Evolutionary conservation across 1,139 yeast species (phyloP), one percentile per base, ranked within the genome.

Genomic region (Yamadazyma diddensiae): DNA sequence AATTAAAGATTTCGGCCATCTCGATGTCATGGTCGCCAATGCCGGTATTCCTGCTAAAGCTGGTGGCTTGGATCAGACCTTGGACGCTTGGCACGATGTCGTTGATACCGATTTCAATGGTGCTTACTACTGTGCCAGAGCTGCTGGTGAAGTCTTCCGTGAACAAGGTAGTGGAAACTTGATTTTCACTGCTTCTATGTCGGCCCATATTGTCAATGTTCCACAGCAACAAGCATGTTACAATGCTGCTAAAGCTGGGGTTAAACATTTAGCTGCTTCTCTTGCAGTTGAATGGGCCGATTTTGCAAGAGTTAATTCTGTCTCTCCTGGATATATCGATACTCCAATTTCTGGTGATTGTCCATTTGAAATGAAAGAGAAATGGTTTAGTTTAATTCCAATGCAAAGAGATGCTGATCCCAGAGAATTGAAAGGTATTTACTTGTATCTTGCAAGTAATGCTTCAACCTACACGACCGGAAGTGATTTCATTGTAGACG

Each of bases 91-190:
- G 74, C 64, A 57, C 43, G 57, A 65, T 30, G 70, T 66, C 34
- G 67, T 85, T 41, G 79, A 83, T 55, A 69, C 81, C 43, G 90
- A 76, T 42, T 73, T 77, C 42, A 72, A 73, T 50, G 78, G 81
- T 13, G 79, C 77, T 9, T 73, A 65, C 47, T 76, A 68, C 50
- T 80, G 84, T 45, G 74, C 78, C 42, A 69, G 76, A 52, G 65
- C 70, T 21, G 74, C 73, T 36, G 79, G 74, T 16, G 57, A 67
- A 29, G 55, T 75, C 36, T 73, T 76, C 52, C 58, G 62, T 42
- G 56, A 59, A 37, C 72, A 75, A 49, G 67, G 66, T 7, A 49
- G 49, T 29, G 82, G 79, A 14, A 73, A 79, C 20, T 66, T 78
- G 50, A 74, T 77, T 50, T 64, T 77, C 46, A 77, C 82, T 11